Conservation (phyloP, 2,329 filamentous ascomycete genomes). For the Exophiala alcalophila region DNA sequence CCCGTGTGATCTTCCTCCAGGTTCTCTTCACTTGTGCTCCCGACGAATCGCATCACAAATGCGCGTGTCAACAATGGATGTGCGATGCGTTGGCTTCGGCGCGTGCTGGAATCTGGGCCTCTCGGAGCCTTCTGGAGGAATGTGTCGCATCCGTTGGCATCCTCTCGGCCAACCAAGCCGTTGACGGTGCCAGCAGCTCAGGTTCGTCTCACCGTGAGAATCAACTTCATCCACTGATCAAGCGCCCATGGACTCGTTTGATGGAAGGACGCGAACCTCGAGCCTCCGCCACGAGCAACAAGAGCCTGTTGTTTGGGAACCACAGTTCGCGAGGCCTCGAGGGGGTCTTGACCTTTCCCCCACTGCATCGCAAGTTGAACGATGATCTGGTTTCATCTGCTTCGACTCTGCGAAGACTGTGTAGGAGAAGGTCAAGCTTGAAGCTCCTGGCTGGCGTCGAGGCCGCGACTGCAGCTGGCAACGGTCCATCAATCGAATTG, state of each 20-base stretch:
- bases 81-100: conserved; percentile 17
- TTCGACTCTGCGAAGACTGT: too few relatives aligned
- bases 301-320: conserved; percentile 6
- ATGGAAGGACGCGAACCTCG: conserved; percentile 15
- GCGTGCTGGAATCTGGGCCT: conserved; percentile 16
- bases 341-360: too few relatives aligned
- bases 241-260: conserved; percentile 18
- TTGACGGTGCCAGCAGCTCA: conserved; percentile 11
- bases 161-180: conserved; percentile 20
- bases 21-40: conserved; percentile 2
- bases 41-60: conserved; percentile 16
- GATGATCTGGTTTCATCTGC: conserved; percentile 11
- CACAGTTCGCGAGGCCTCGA: conserved; percentile 2
- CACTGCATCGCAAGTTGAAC: conserved; percentile 4
- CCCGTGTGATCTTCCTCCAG: conserved; percentile 15
- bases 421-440: neutral
- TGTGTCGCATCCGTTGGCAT: conserved; percentile 27
- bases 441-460: too few relatives aligned
- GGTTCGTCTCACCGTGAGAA: conserved; percentile 8
- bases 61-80: conserved; percentile 9
- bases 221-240: conserved; percentile 7
- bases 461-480: conserved; percentile 16
- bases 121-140: conserved; percentile 19
- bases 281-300: conserved; percentile 4
- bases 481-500: too few relatives aligned